Evolutionary conservation across 2,329 filamentous ascomycete genomes (phyloP).

Genomic region (Colletotrichum neosansevieriae): DNA sequence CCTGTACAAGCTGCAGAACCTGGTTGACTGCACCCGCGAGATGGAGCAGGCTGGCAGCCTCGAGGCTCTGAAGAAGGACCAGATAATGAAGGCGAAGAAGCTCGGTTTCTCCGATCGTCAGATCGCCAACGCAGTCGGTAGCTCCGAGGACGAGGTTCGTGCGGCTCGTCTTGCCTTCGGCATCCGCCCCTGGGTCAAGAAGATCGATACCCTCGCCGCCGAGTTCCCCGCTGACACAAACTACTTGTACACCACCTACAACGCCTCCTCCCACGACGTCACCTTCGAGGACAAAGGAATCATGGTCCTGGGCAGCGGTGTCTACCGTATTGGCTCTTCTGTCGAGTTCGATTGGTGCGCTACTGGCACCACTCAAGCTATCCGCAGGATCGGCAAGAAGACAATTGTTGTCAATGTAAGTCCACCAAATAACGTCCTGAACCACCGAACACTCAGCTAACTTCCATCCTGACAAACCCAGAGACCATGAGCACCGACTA

Average conservation of each 20-base stretch:
- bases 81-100: slow-evolving; percentile 93
- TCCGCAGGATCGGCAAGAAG: slow-evolving; percentile 92
- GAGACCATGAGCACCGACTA: slow-evolving; percentile 76
- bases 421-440: slow-evolving; percentile 30
- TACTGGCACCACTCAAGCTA: slow-evolving; percentile 86
- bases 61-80: slow-evolving; percentile 86
- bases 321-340: slow-evolving; percentile 97
- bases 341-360: slow-evolving; percentile 99
- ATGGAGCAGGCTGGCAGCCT: slow-evolving; percentile 87
- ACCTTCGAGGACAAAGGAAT: slow-evolving; percentile 93
- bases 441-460: slow-evolving; percentile 3
- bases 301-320: slow-evolving; percentile 90
- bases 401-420: slow-evolving; percentile 94
- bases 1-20: slow-evolving; percentile 97
- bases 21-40: slow-evolving; percentile 89
- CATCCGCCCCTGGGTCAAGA: slow-evolving; percentile 96
- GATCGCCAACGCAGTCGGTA: slow-evolving; percentile 87
- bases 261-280: slow-evolving; percentile 93
- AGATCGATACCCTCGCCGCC: slow-evolving; percentile 95
- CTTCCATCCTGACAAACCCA: slow-evolving; percentile 64
- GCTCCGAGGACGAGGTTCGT: slow-evolving; percentile 90
- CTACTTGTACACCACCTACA: slow-evolving; percentile 98
- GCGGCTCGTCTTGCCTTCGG: slow-evolving; percentile 86
- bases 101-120: slow-evolving; percentile 97
- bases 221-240: slow-evolving; percentile 97